Base-by-base conservation (phyloP, 352 stramenopile species). In the Globisporangium echinulatum region DNA sequence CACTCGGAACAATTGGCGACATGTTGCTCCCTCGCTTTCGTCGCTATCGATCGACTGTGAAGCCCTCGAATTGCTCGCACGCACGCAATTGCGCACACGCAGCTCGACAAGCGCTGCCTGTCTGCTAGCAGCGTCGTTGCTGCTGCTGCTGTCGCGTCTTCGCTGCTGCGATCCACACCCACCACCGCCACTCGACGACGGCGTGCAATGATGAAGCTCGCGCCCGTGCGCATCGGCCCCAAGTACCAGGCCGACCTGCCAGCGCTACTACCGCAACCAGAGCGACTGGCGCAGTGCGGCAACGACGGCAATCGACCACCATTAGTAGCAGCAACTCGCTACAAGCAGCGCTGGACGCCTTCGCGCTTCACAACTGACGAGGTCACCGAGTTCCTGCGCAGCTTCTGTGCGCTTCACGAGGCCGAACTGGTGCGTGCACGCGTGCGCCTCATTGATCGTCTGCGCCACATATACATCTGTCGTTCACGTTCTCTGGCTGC, bases 231-330 rank as follows among this genome's bases (percentile, higher is more conserved):
- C 51, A 54, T 75, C 19, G 75, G 75, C 49, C 54, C 56, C 33
- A 59, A 58, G 54, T 83, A 71, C 50, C 77, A 86, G 56, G 79
- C 77, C 7, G 66, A 87, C 52, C 76, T 91, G 49, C 79, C 79
- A 49, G 37, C 66, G 47, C 64, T 89, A 57, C 64, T 82, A 2
- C 40, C 70, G 62, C 7, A 17, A 37, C 3, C 44, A n/a, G 11
- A 47, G 44, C 37, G 25, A 25, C 46, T 11, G 25, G 1, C 43
- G 11, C 43, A 4, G 11, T 14, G 15, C 6, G 46, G 17, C n/a
- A 50, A 36, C 13, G 46, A 17, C 43, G n/a, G 11, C 46, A 50
- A 17, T 49, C 9, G 15, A 15, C 56, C 9, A n/a, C 42, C n/a
- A 37, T 39, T 3, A 19, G 8, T 47, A 14, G 47, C 48, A 3